Base-by-base conservation (phyloP, 352 stramenopile species). In the Globisporangium orthogonon region DNA sequence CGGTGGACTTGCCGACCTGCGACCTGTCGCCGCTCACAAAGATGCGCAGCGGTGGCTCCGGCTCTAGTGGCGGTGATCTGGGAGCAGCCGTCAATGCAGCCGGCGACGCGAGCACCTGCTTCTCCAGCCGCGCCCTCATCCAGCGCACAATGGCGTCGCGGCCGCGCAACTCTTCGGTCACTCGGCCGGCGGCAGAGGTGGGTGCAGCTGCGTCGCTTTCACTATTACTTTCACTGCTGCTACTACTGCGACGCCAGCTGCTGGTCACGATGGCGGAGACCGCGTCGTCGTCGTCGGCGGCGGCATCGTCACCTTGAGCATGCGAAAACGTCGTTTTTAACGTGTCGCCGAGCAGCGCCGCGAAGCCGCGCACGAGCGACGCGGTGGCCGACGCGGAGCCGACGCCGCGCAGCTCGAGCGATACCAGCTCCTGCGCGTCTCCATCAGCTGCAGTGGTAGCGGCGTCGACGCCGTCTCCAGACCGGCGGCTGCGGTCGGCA, bases 1-100 rank as follows among this genome's bases (percentile, higher is more conserved):
- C 85, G 31, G 87, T 98, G 6, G 94, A 98, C 71, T 99, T 99
- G 60, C 96, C 97, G 0, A 98, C 96, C 60, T 98, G 89, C 13
- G 91, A 83, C 56, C 80, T 68, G 48, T 92, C 80, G 5, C 84
- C 84, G 58, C 76, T 90, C 44, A 94, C 58, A 56, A 92, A 94
- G 7, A 94, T 56, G 31, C 72, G 71, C 52, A 89, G 61, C 23
- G 23, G 23, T 9, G 79, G 69, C 4, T 56, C 43, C 23, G 49
- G 15, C 10, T 41, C 35, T 13, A 7, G 10, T 13, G 0, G 18
- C 33, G 35, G 41, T 13, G 37, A 7, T 2, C 6, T 46, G 6
- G 33, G 6, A 41, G 45, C 18, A 13, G 37, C 39, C 23, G 48
- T 29, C 15, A 11, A 13, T 58, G 30, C 7, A 6, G 40, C 10